Evolutionary conservation across 2,329 filamentous ascomycete species (phyloP).

Genomic region (Dactylellina drechsleri): DNA sequence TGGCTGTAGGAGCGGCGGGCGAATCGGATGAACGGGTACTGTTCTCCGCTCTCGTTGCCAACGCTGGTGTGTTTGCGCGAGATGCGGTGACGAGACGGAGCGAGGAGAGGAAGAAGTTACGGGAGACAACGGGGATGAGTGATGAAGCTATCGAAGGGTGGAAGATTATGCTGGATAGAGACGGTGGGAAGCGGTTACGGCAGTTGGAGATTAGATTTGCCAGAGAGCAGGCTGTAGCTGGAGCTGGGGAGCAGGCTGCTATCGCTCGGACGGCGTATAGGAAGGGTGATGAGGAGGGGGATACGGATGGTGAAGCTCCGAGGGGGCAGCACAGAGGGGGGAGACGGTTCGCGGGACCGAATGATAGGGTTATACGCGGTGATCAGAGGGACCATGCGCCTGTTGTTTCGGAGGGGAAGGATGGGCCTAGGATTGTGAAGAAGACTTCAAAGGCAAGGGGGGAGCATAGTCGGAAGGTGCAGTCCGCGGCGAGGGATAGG

Average conservation of each 20-base stretch:
- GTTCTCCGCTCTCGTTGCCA: conserved; percentile 76
- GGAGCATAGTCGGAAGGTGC: conserved; percentile 48
- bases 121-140: conserved; percentile 83
- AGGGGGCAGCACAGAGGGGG: background rate
- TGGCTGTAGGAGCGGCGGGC: background rate
- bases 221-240: conserved; percentile 10
- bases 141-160: conserved; percentile 95
- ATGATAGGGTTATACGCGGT: conserved; percentile 39
- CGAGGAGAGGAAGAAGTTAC: conserved; percentile 71
- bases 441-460: conserved; percentile 50
- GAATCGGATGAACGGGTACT: conserved; percentile 72
- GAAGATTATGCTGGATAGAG: conserved; percentile 64
- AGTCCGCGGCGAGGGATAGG: conserved; percentile 42
- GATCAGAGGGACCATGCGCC: conserved; percentile 38
- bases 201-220: conserved; percentile 45
- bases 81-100: conserved; percentile 76
- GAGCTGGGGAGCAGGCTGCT: conserved; percentile 6
- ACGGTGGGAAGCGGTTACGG: conserved; percentile 37
- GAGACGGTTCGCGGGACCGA: conserved; percentile 27
- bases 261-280: conserved; percentile 35
- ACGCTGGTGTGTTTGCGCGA: conserved; percentile 74
- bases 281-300: conserved; percentile 32
- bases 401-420: conserved; percentile 28
- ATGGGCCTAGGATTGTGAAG: conserved; percentile 30
- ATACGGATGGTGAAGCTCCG: conserved; percentile 12